Evolutionary conservation across 2,329 filamentous ascomycete species (phyloP).

Genomic region (Talaromyces sp.): DNA sequence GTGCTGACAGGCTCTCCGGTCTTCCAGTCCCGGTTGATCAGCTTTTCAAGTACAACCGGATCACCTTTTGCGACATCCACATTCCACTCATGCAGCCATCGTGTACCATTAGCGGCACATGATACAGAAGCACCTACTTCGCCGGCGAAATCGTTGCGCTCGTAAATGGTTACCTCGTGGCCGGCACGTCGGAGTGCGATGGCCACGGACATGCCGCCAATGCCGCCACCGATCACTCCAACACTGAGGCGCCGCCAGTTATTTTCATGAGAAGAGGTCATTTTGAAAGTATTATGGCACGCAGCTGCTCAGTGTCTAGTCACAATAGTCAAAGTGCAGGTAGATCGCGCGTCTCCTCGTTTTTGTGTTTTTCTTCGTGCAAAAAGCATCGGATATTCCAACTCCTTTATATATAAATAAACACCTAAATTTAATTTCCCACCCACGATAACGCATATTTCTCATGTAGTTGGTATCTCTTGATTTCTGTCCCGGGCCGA

Average conservation of each 20-base stretch:
- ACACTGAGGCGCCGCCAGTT: slow-evolving; percentile 44
- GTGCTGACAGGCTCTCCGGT: slow-evolving; percentile 62
- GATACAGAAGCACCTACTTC: slow-evolving; percentile 65
- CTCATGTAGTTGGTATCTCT: not conserved
- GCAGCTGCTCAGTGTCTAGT: not conserved
- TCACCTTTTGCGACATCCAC: slow-evolving; percentile 61
- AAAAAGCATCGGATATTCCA: not conserved
- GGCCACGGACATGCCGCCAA: slow-evolving; percentile 49
- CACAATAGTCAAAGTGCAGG: not conserved
- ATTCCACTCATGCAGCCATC: slow-evolving; percentile 64
- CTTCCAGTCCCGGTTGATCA: slow-evolving; percentile 67
- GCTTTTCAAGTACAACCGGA: slow-evolving; percentile 59
- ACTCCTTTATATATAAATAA: not conserved
- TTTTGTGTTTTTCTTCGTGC: not conserved
- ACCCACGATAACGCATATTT: not conserved
- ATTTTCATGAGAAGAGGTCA: not conserved
- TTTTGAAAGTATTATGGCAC: not conserved
- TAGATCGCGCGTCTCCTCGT: not conserved
- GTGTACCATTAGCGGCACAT: slow-evolving; percentile 65
- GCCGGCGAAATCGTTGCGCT: slow-evolving; percentile 60
- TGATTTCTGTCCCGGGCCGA: not conserved
- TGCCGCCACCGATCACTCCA: slow-evolving; percentile 48
- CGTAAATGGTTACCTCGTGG: slow-evolving; percentile 59
- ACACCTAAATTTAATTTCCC: not conserved
- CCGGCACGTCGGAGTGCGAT: slow-evolving; percentile 51